Percentiles rank a stretch among this genome's conserved stretches.
phyloP scores from a whole-genome alignment of 768 basidiomycete species.

The Phanerochaete sordida region DNA sequence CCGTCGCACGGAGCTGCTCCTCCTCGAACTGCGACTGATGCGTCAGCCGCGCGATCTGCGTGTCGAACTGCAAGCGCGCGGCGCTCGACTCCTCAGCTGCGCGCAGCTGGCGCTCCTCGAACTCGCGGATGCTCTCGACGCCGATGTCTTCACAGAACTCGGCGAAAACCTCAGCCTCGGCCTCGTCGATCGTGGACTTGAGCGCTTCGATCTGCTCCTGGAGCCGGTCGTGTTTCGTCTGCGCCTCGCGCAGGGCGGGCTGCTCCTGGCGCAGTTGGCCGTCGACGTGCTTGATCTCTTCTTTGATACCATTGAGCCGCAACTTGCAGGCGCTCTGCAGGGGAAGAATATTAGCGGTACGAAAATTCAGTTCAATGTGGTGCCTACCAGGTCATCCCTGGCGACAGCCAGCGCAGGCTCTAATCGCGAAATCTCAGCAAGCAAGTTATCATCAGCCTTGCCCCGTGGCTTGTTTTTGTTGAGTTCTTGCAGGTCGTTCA shows the following conservation, averaged over 20 bases:
- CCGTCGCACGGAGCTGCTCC: constrained; percentile 63
- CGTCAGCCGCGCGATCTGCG: constrained; percentile 79
- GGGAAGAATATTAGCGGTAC: not conserved
- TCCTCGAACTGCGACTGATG: constrained; percentile 78
- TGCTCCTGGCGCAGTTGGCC: constrained; percentile 61
- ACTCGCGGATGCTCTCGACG: constrained; percentile 83
- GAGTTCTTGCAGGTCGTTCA: constrained; percentile 79
- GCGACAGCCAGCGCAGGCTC: constrained; percentile 74
- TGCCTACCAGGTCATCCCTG: constrained; percentile 77
- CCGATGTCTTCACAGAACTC: constrained; percentile 78
- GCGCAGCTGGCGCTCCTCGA: constrained; percentile 88
- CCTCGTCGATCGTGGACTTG: constrained; percentile 57
- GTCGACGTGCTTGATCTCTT: constrained; percentile 81
- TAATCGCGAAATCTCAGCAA: constrained; percentile 72
- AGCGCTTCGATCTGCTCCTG: constrained; percentile 54
- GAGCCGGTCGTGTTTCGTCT: constrained; percentile 47
- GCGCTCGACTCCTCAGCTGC: constrained; percentile 87
- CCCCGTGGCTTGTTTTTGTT: constrained; percentile 77
- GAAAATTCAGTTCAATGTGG: not conserved
- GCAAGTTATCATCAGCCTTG: constrained; percentile 77
- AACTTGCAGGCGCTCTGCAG: constrained; percentile 69
- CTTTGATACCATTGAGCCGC: constrained; percentile 72
- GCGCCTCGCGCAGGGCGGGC: constrained; percentile 69
- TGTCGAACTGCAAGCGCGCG: constrained; percentile 76
- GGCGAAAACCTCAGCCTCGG: constrained; percentile 77